Evolutionary conservation across 140 eudicot species (phyloP).

Genomic region (Erigeron philadelphicus): DNA sequence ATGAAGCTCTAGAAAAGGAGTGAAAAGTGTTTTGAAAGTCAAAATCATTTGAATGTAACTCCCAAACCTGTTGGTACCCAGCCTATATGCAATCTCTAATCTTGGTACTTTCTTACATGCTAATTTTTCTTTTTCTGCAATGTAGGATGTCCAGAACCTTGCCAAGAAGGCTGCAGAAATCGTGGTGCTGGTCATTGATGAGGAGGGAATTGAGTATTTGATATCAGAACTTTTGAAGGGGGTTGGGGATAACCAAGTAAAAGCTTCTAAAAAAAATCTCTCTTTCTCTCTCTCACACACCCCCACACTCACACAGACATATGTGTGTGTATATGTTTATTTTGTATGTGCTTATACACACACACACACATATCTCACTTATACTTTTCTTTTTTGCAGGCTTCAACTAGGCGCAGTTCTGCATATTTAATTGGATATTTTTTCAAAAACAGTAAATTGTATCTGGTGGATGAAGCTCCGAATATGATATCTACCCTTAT

Average conservation of each 20-base stretch:
- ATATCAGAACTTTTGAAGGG: conserved; percentile 83
- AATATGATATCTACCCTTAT: conserved; percentile 82
- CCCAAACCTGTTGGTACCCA: no score
- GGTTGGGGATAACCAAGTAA: conserved; percentile 72
- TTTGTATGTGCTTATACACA: conserved; percentile 26
- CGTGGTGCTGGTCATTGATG: conserved; percentile 92
- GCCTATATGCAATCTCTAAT: not conserved
- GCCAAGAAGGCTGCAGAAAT: conserved; percentile 98
- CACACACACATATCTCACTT: conserved; percentile 6
- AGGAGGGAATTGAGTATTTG: conserved; percentile 78
- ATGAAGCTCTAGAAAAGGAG: no score
- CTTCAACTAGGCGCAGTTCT: conserved; percentile 69
- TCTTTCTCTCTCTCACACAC: not conserved
- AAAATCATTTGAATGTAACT: no score
- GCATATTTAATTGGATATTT: conserved; percentile 82
- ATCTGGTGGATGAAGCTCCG: conserved; percentile 95
- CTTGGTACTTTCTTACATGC: conserved; percentile 10
- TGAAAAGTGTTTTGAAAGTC: no score
- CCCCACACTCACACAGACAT: not conserved
- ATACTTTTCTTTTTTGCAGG: conserved; percentile 45
- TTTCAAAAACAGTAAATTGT: conserved; percentile 86
- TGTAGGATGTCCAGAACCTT: conserved; percentile 65
- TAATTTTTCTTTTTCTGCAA: conserved; percentile 16
- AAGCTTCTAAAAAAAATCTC: conserved; percentile 7
- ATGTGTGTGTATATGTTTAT: conserved; percentile 17